Base-by-base conservation (phyloP, 179 eudicot species). In the Beta lomatogona region DNA sequence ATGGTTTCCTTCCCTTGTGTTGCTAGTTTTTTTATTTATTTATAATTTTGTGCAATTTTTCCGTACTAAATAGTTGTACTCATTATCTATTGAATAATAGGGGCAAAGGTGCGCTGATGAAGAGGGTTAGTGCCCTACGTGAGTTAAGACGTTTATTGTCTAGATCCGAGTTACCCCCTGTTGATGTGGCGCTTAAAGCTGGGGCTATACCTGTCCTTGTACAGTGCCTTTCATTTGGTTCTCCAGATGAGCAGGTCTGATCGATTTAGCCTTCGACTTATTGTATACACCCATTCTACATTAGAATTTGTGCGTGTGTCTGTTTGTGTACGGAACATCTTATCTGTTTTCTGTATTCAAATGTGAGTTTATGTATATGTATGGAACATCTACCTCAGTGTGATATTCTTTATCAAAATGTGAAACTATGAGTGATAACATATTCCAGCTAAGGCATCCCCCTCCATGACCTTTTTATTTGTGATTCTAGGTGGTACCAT, bases 181-280 rank as follows among this genome's bases (percentile, higher is more conserved):
- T 97, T 85, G 99, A 94, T 84, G 90, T 94, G 76, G 98, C 98
- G 6, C 88, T 97, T 69, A 85, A 85, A 77, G 91, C 92, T 77
- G 99, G 97, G 83, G 98, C 90, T 54, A 87, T 97, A 75, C 89
- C 91, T 82, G 76, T 89, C 46, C 97, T 97, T 79, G 94, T 91
- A 85, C 97, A 91, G 86, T 91, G 99, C 81, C 95, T 97, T 60
- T 87, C 97, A 70, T 97, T 97, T 87, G 98, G 99, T 73, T 93
- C 97, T 70, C 89, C 91, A 61, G 98, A 97, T 88, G 98, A 97
- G 84, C 98, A 97, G 99, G 99, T 93, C 55, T 64, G 67, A 71
- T 13, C 69, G 36, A 61, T 61, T 36, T 36, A 36, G 3, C 41
- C 41, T 3, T 4, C 44, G 9, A 0, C 1, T 31, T 64, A 64